phyloP scores from a whole-genome alignment of 805 yeast genomes.

The Saccharomycopsis sp. region DNA sequence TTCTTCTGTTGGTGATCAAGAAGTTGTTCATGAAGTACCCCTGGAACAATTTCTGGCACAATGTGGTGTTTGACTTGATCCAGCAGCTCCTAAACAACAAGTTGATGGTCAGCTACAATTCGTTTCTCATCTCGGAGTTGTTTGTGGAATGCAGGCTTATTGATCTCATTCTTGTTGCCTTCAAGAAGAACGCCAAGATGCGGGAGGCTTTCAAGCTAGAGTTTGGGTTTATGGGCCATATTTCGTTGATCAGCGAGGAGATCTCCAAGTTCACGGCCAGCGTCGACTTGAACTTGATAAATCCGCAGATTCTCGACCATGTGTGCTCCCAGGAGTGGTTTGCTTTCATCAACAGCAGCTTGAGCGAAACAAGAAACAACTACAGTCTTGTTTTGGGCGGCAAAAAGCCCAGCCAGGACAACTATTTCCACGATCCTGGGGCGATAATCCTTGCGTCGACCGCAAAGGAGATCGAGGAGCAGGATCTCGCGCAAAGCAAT shows the following conservation, averaged over 20 bases:
- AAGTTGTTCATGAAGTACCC: slow-evolving; percentile 74
- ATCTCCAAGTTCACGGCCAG: slow-evolving; percentile 14
- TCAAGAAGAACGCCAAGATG: slow-evolving; percentile 10
- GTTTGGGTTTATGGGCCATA: slow-evolving; percentile 88
- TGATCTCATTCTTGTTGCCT: slow-evolving; percentile 13
- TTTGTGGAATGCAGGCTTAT: slow-evolving; percentile 8
- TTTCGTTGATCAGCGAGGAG: slow-evolving; percentile 43
- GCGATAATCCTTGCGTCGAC: slow-evolving; percentile 15
- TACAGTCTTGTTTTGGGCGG: slow-evolving; percentile 16
- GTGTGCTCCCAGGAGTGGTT: slow-evolving; percentile 13
- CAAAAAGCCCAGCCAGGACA: slow-evolving; percentile 3
- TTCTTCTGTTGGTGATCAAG: slow-evolving; percentile 58
- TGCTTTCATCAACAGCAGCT: slow-evolving; percentile 9
- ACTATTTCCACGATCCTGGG: slow-evolving; percentile 13
- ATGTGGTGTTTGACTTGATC: slow-evolving; percentile 92
- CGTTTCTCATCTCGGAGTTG: slow-evolving; percentile 59
- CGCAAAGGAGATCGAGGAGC: slow-evolving; percentile 16
- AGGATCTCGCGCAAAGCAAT: slow-evolving; percentile 14
- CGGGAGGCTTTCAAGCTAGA: slow-evolving; percentile 7
- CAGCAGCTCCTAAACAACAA: slow-evolving; percentile 92
- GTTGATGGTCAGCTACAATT: slow-evolving; percentile 78
- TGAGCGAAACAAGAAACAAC: slow-evolving; percentile 14
- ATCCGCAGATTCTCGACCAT: slow-evolving; percentile 8
- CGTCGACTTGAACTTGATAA: slow-evolving; percentile 5
- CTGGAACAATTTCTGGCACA: slow-evolving; percentile 96